A percentile compares a stretch with the other conserved stretches of the same genome.
phyloP scores from a whole-genome alignment of 768 basidiomycete species.

The Coprinopsis marcescibilis region DNA sequence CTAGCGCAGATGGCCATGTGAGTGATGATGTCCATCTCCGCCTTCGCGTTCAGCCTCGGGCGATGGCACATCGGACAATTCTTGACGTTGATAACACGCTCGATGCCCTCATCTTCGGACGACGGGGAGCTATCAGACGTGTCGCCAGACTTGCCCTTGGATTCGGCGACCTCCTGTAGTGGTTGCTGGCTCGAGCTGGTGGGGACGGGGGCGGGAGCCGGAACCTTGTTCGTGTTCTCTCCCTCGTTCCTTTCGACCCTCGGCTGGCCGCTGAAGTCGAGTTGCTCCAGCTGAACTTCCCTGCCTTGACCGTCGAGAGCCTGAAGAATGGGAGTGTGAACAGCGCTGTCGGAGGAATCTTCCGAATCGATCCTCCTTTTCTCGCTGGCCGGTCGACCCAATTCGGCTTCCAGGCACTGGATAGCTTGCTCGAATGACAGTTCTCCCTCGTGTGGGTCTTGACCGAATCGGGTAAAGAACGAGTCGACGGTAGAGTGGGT shows the following conservation, averaged over 20 bases:
- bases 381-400: conserved; percentile 67
- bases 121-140: conserved; percentile 16
- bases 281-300: conserved; percentile 32
- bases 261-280: conserved; percentile 58
- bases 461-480: conserved; percentile 73
- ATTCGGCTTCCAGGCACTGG: conserved; percentile 80
- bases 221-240: background rate
- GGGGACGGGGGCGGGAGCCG: background rate
- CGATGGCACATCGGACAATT: conserved; percentile 92
- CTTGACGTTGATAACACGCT: conserved; percentile 93
- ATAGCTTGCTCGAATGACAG: conserved; percentile 76
- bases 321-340: conserved; percentile 42
- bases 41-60: conserved; percentile 76
- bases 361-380: conserved; percentile 54
- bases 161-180: conserved; percentile 27
- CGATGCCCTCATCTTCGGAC: conserved; percentile 38
- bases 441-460: conserved; percentile 60
- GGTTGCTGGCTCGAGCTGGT: conserved; percentile 44
- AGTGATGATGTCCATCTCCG: conserved; percentile 91
- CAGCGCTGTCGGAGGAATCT: conserved; percentile 37
- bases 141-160: no score
- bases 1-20: conserved; percentile 96
- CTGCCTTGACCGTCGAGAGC: conserved; percentile 34
- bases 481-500: conserved; percentile 69
- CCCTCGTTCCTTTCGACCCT: conserved; percentile 5